Evolutionary conservation across 306 rosid genomes (phyloP).

Genomic region (Begonia peltatifolia): DNA sequence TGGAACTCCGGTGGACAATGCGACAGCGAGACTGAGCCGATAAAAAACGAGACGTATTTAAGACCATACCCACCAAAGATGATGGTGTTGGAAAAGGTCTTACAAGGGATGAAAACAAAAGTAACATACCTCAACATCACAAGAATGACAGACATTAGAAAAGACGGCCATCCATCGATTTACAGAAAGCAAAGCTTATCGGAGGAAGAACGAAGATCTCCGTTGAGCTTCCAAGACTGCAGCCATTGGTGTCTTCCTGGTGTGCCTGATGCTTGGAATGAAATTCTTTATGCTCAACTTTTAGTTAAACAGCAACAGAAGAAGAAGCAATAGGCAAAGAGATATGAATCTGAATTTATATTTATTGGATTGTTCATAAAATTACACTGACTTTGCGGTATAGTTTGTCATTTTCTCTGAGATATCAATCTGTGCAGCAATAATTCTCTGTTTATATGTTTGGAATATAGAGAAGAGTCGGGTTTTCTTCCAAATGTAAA

Average conservation of each 20-base stretch:
- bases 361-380: too few species aligned
- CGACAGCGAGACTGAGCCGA: slow-evolving; percentile 60
- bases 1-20: slow-evolving; percentile 97
- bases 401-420: too few species aligned
- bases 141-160: slow-evolving; percentile 51
- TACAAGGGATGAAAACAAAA: slow-evolving; percentile 21
- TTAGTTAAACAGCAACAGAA: slow-evolving; percentile 33
- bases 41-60: slow-evolving; percentile 55
- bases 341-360: too few species aligned
- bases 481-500: too few species aligned
- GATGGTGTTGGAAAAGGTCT: slow-evolving; percentile 24
- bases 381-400: too few species aligned
- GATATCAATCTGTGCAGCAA: too few species aligned
- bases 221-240: slow-evolving; percentile 57
- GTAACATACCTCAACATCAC: slow-evolving; percentile 48
- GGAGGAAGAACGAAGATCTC: slow-evolving; percentile 47
- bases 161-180: slow-evolving; percentile 56
- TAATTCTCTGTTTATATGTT: too few species aligned
- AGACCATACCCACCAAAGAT: slow-evolving; percentile 37
- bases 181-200: slow-evolving; percentile 50
- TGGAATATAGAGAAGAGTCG: too few species aligned
- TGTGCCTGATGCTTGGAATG: slow-evolving; percentile 59
- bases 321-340: slow-evolving; percentile 44
- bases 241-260: slow-evolving; percentile 80
- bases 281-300: slow-evolving; percentile 43